Conservation (phyloP, 78 protist species). For the Chrysochromulina tobinii region DNA sequence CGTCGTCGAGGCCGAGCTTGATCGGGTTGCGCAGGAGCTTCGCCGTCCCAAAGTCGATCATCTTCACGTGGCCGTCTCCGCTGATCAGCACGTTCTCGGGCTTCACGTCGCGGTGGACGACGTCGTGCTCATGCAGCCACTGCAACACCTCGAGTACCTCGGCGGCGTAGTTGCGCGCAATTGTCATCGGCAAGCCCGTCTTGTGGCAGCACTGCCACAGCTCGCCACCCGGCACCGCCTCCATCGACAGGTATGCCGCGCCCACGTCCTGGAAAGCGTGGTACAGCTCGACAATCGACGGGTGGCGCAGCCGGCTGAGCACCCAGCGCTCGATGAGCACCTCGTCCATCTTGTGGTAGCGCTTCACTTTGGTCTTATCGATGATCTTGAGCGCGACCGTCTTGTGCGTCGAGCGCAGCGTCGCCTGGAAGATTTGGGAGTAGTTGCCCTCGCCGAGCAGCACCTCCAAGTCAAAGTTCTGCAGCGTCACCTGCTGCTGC, state of each 20-base stretch:
- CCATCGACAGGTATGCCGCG: background rate
- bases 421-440: background rate
- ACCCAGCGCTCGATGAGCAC: background rate
- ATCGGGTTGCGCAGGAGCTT: background rate
- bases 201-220: background rate
- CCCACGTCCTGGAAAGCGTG: background rate
- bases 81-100: background rate
- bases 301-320: background rate
- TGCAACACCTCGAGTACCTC: background rate
- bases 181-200: background rate
- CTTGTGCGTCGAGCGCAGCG: background rate
- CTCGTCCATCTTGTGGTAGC: background rate
- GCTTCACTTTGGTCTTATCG: background rate
- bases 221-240: conserved; percentile 20
- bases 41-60: conserved; percentile 21
- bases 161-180: background rate
- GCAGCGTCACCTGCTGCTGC: background rate
- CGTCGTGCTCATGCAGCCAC: background rate
- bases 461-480: background rate
- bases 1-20: background rate
- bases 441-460: conserved; percentile 16
- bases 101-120: background rate
- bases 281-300: background rate
- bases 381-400: background rate
- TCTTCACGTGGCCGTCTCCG: background rate